A percentile compares a stretch with the other conserved stretches of the same genome.
These are phyloP conservation scores for Guillardia theta DNA, from an alignment of 78 protist genomes.

Conservation along the genomic window DNA sequence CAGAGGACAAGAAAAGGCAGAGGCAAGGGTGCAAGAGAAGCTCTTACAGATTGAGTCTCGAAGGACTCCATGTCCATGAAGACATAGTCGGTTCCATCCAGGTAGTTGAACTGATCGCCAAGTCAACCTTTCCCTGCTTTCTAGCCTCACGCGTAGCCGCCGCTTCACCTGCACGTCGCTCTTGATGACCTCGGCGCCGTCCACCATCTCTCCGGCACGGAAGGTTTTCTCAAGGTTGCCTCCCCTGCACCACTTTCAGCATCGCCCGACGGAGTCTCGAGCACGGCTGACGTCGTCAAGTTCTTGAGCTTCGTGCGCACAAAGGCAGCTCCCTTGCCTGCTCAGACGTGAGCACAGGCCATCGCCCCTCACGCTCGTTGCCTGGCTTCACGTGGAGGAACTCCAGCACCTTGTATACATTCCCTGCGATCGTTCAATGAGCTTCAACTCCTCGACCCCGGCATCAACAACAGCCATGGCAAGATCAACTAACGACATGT, in stretches of 20 bases:
- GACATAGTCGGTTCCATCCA: background rate
- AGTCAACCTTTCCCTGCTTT: too few relatives aligned
- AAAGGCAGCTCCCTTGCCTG: background rate
- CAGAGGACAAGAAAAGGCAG: background rate
- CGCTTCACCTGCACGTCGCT: background rate
- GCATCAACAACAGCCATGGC: too few relatives aligned
- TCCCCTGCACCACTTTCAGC: too few relatives aligned
- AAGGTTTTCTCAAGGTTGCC: conserved; percentile 9
- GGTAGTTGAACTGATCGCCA: background rate
- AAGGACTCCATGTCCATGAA: background rate
- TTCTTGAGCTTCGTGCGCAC: background rate
- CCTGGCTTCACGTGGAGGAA: conserved; percentile 37
- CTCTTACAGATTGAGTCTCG: background rate
- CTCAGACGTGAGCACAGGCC: too few relatives aligned
- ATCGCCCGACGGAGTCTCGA: too few relatives aligned
- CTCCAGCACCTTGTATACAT: background rate
- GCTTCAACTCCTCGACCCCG: too few relatives aligned
- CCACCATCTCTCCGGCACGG: background rate
- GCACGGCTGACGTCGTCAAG: too few relatives aligned
- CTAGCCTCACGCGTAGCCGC: background rate
- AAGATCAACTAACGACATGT: too few relatives aligned
- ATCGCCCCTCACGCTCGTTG: too few relatives aligned
- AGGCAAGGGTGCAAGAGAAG: background rate
- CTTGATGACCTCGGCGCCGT: background rate
- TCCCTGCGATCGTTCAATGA: too few relatives aligned